Conservation (phyloP, 1,284 basidiomycete genomes). For the Nidula niveotomentosa region DNA sequence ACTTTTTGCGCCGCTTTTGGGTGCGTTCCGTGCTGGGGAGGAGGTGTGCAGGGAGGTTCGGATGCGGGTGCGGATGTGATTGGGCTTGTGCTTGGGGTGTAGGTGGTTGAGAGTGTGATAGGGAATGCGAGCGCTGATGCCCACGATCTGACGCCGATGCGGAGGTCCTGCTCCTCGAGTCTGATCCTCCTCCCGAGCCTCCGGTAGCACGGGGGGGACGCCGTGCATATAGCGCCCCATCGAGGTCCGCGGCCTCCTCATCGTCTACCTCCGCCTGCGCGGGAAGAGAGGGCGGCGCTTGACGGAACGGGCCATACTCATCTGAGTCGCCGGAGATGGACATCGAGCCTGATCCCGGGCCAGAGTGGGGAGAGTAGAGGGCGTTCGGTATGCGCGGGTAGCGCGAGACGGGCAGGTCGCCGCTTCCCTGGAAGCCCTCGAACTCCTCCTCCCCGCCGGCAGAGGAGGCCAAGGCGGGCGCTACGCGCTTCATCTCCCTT, state of each 20-base stretch:
- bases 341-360: constrained; percentile 10
- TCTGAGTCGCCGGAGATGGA: constrained; percentile 15
- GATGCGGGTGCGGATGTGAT: too few species aligned
- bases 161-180: constrained; percentile 60
- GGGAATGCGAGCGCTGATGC: too few species aligned
- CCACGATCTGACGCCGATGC: constrained; percentile 38
- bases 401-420: constrained; percentile 8
- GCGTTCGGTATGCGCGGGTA: constrained; percentile 11
- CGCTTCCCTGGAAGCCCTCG: constrained; percentile 61
- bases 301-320: constrained; percentile 39
- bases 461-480: constrained; percentile 34
- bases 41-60: too few species aligned
- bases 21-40: too few species aligned
- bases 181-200: constrained; percentile 41
- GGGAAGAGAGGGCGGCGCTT: constrained; percentile 15
- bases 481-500: constrained; percentile 44
- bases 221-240: constrained; percentile 51
- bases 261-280: constrained; percentile 28
- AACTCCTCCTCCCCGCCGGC: constrained; percentile 34
- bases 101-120: too few species aligned
- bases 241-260: constrained; percentile 58
- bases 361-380: constrained; percentile 1
- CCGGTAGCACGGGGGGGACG: constrained; percentile 20
- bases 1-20: too few species aligned
- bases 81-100: too few species aligned